Evolutionary conservation across 1,139 yeast genomes (phyloP).

Genomic region (Pichia sp.): DNA sequence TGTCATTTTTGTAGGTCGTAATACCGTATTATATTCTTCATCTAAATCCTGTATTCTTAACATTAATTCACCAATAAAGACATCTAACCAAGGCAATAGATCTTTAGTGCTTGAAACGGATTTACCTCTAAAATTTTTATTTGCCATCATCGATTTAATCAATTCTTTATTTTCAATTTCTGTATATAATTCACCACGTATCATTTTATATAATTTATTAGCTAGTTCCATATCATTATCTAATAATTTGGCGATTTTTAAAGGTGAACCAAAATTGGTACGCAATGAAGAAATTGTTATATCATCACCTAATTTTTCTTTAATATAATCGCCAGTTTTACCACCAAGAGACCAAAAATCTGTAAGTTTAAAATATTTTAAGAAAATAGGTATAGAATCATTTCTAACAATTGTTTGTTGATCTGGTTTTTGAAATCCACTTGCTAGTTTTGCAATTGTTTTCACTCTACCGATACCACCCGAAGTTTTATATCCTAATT

Average conservation of each 20-base stretch:
- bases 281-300: constrained; percentile 38
- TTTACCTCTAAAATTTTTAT: constrained; percentile 65
- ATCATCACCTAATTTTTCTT: constrained; percentile 33
- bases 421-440: constrained; percentile 80
- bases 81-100: constrained; percentile 72
- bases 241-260: constrained; percentile 32
- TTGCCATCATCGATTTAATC: constrained; percentile 82
- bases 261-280: constrained; percentile 34
- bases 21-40: constrained; percentile 48
- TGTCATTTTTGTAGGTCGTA: constrained; percentile 50
- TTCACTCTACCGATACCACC: constrained; percentile 81
- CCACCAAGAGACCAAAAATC: constrained; percentile 95
- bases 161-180: constrained; percentile 55
- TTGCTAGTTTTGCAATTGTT: constrained; percentile 81
- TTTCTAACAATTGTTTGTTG: constrained; percentile 71
- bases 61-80: constrained; percentile 73
- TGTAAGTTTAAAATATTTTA: constrained; percentile 54
- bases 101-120: constrained; percentile 52
- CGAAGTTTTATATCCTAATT: constrained; percentile 78
- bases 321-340: constrained; percentile 63
- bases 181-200: constrained; percentile 53
- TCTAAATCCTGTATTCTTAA: constrained; percentile 68
- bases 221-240: constrained; percentile 43
- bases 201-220: constrained; percentile 47
- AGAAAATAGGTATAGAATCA: constrained; percentile 42